A percentile compares a stretch with the other conserved stretches of the same genome.
Conservation (phyloP, 2,329 filamentous ascomycete genomes). For the Stromatinia cepivora region DNA sequence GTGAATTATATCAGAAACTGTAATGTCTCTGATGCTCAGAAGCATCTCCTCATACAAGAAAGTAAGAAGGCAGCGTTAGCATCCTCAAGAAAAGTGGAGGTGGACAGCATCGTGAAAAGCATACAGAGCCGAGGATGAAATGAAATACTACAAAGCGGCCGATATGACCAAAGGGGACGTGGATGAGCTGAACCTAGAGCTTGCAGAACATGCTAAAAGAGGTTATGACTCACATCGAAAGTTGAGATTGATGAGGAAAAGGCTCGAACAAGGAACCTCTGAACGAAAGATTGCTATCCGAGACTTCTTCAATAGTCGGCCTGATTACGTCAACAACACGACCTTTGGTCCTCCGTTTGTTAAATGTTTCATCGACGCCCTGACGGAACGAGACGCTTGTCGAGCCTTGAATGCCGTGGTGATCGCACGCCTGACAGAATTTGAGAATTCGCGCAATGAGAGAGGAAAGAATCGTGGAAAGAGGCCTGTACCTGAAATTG, state of each 20-base stretch:
- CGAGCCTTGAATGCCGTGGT: background rate
- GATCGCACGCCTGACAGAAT: background rate
- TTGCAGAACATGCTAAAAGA: background rate
- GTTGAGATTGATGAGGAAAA: background rate
- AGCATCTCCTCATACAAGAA: background rate
- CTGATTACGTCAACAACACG: background rate
- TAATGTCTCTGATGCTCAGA: background rate
- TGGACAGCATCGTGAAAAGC: background rate
- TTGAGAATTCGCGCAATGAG: no score
- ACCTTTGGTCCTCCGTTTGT: background rate
- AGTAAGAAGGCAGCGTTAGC: background rate
- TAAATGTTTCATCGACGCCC: background rate
- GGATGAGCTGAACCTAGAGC: background rate
- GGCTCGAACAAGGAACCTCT: background rate
- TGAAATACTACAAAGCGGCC: background rate
- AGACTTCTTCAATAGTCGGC: background rate
- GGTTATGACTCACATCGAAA: accelerated
- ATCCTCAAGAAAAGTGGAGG: accelerated
- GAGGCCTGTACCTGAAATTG: background rate
- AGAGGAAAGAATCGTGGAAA: background rate
- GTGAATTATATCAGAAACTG: background rate
- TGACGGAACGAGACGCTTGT: background rate
- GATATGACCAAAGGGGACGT: background rate
- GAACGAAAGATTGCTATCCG: background rate
- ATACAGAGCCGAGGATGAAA: background rate